Base-by-base conservation (phyloP, 129 eudicot species). In the Deinandra increscens region DNA sequence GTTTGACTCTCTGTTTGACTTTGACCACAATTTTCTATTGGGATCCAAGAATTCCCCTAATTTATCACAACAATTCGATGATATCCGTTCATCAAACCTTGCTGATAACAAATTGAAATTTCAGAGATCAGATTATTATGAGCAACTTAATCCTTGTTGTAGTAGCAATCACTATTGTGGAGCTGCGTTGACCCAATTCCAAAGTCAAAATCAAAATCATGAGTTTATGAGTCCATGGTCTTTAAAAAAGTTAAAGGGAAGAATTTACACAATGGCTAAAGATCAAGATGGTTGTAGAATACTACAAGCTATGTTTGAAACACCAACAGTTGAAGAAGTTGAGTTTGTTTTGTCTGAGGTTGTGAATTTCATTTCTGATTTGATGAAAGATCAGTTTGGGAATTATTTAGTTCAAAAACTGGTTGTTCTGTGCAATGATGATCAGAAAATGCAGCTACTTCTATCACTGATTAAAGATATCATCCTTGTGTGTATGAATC, bases 311-410 rank as follows among this genome's bases (percentile, higher is more conserved):
- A 12, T 80, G 60, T 84, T 86, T 13, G 71, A 76, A n/a, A 78
- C 63, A 13, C 82, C 85, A 31, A 78, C 53, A 69, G 42, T 13
- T 11, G 83, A 66, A 44, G 86, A 89, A 23, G 66, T 82, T 19
- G 79, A 84, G 18, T 64, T 86, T 75, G 80, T 89, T 36, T 23
- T 89, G 13, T 36, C 68, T 0, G 88, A 84, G 73, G 81, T 89
- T 53, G 54, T 82, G 14, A 75, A 76, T 6, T 42, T 9, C 58
- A 49, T 84, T n/a, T 51, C 60, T 17, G 90, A 86, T 73, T 45
- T 86, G 41, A 82, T 89, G 88, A 84, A 45, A 48, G 79, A 82
- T 48, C 88, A 86, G 54, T 86, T 75, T 61, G 97, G 94, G 69
- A 78, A 82, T 61, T 68, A 75, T 63, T 60, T 89, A 44, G 48